Evolutionary conservation across 805 yeast species (phyloP).

Genomic region (Komagataella populi): DNA sequence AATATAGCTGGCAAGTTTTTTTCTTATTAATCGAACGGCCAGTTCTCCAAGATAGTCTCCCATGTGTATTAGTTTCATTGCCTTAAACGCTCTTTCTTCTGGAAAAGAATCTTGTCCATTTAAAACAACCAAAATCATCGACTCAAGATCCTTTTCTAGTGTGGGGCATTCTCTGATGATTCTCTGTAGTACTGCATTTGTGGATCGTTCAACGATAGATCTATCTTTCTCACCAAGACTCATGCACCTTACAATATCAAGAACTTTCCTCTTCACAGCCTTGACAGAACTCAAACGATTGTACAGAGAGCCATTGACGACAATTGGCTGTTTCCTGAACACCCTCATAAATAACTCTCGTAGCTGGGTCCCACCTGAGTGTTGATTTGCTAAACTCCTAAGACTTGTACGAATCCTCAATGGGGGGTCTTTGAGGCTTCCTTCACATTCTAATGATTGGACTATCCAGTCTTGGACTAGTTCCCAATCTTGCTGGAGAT

Average conservation of each 20-base stretch:
- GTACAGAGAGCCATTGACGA: background rate
- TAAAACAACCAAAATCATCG: background rate
- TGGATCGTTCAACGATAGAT: background rate
- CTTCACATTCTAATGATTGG: constrained; percentile 2
- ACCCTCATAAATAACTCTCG: background rate
- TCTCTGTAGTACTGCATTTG: background rate
- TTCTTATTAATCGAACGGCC: background rate
- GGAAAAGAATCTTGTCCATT: background rate
- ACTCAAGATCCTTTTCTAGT: background rate
- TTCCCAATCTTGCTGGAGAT: constrained; percentile 11
- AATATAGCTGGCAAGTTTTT: background rate
- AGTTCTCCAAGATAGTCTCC: background rate
- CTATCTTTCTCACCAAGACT: background rate
- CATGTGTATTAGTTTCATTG: background rate
- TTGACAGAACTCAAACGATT: background rate
- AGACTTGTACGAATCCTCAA: background rate
- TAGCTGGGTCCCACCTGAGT: background rate
- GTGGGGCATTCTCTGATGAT: background rate
- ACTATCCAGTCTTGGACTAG: constrained; percentile 13
- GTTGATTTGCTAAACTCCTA: background rate
- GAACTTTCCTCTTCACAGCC: background rate
- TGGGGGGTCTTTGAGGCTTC: background rate
- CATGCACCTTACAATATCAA: background rate
- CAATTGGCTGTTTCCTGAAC: background rate
- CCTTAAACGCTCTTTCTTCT: background rate